Evolutionary conservation across 805 yeast genomes (phyloP).

Genomic region (Brettanomyces anomalus): DNA sequence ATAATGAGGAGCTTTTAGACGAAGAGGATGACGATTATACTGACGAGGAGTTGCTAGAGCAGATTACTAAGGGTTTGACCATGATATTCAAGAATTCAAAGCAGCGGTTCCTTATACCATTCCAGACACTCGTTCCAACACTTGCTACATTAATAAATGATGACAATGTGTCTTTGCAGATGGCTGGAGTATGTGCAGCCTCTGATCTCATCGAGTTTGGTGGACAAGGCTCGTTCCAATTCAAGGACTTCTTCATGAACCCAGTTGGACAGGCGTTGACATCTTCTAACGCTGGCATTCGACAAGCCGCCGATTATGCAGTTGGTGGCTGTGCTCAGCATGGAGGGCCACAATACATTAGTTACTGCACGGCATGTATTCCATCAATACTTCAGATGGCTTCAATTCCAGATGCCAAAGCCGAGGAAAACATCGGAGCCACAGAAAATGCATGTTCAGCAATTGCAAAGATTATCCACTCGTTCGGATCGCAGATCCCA

Average conservation of each 20-base stretch:
- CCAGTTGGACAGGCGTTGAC: conserved; percentile 60
- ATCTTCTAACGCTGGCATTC: conserved; percentile 57
- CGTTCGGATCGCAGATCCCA: conserved; percentile 50
- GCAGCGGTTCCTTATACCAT: conserved; percentile 50
- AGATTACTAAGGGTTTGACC: conserved; percentile 67
- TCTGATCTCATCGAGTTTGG: conserved; percentile 76
- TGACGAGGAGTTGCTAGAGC: conserved; percentile 86
- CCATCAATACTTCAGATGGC: conserved; percentile 68
- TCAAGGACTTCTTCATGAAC: conserved; percentile 54
- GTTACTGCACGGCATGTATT: conserved; percentile 59
- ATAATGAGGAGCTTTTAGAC: conserved; percentile 71
- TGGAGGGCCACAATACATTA: conserved; percentile 58
- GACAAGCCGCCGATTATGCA: conserved; percentile 81
- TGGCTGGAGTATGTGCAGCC: conserved; percentile 72
- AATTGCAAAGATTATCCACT: conserved; percentile 72
- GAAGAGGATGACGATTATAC: conserved; percentile 78
- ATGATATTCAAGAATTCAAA: conserved; percentile 59
- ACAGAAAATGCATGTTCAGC: conserved; percentile 82
- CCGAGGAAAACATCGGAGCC: conserved; percentile 77
- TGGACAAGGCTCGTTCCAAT: conserved; percentile 58
- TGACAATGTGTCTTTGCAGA: conserved; percentile 55
- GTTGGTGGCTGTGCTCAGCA: conserved; percentile 81
- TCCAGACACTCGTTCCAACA: conserved; percentile 56
- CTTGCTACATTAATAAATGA: conserved; percentile 54
- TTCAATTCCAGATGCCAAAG: conserved; percentile 69